A percentile compares a stretch with the other conserved stretches of the same genome.
phyloP scores from a whole-genome alignment of 371 early-diverging fungal species.

The Phascolomyces articulosus region DNA sequence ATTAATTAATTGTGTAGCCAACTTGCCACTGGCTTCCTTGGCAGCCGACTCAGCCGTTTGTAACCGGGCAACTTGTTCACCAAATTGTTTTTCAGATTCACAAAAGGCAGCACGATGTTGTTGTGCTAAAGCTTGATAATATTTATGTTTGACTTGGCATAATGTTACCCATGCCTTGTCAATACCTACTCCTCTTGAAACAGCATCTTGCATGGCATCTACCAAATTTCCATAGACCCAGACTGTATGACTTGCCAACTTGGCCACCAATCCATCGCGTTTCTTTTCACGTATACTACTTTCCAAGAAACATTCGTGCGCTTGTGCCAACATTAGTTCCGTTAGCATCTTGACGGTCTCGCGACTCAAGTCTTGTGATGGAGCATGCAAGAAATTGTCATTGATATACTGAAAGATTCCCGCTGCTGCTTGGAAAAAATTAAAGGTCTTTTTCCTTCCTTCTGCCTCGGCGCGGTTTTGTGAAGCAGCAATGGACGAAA shows the following conservation, averaged over 20 bases:
- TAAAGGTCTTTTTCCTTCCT: conserved; percentile 81
- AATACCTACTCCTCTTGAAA: conserved; percentile 50
- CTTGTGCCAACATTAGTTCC: conserved; percentile 91
- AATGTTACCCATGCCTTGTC: conserved; percentile 72
- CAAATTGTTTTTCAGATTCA: conserved; percentile 81
- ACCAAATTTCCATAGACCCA: conserved; percentile 73
- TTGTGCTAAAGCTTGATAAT: conserved; percentile 84
- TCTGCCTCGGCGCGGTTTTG: conserved; percentile 78
- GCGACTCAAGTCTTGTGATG: conserved; percentile 87
- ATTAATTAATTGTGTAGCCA: conserved; percentile 66
- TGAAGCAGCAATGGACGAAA: conserved; percentile 71
- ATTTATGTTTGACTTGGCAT: conserved; percentile 84
- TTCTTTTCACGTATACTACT: conserved; percentile 87
- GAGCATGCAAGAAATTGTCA: conserved; percentile 96
- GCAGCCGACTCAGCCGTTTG: conserved; percentile 77
- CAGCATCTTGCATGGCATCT: conserved; percentile 68
- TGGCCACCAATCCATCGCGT: conserved; percentile 80
- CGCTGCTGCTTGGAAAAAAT: conserved; percentile 92
- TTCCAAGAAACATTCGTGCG: conserved; percentile 93
- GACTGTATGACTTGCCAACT: conserved; percentile 86
- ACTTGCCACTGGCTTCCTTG: conserved; percentile 78
- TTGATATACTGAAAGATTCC: conserved; percentile 94
- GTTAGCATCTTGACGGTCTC: conserved; percentile 85
- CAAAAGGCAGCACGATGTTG: conserved; percentile 79
- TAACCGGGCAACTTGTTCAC: conserved; percentile 84